phyloP scores from a whole-genome alignment of 768 basidiomycete genomes.

The Lyophyllum semitale region DNA sequence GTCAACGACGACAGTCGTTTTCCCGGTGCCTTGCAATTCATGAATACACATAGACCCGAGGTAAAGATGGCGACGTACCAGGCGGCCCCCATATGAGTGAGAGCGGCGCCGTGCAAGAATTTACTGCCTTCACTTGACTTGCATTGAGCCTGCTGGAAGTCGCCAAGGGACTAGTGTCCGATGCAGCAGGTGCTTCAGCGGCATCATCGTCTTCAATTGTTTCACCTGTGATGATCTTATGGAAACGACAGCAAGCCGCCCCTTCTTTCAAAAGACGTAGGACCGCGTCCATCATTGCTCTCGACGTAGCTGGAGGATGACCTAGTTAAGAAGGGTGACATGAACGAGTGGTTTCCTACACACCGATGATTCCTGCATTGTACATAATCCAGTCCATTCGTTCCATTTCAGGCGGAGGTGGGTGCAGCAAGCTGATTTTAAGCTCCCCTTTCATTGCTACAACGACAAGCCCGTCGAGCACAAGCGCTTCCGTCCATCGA shows the following conservation, averaged over 20 bases:
- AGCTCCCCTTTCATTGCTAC: conserved; percentile 55
- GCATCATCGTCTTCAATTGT: conserved; percentile 2
- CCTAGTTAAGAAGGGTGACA: not conserved
- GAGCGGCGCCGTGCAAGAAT: conserved; percentile 42
- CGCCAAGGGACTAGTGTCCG: not conserved
- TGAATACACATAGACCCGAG: not conserved
- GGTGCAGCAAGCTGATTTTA: conserved; percentile 53
- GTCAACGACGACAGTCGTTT: conserved; percentile 69
- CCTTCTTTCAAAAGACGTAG: conserved; percentile 45
- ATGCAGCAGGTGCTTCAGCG: not conserved
- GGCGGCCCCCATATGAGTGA: conserved; percentile 74
- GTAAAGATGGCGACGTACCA: conserved; percentile 33
- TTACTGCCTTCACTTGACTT: conserved; percentile 56
- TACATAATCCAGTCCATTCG: conserved; percentile 68
- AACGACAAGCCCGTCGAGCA: conserved; percentile 64
- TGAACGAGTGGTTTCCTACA: conserved; percentile 13
- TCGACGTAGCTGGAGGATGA: conserved; percentile 49
- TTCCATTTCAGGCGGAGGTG: conserved; percentile 60
- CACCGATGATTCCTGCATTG: conserved; percentile 60
- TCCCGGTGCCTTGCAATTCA: conserved; percentile 58
- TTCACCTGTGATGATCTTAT: conserved; percentile 46
- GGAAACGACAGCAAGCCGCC: conserved; percentile 48
- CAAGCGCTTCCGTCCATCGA: conserved; percentile 41
- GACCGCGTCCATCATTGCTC: conserved; percentile 68
- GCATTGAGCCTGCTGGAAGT: conserved; percentile 41